These are phyloP conservation scores for Ensete glaucum DNA, from an alignment of 176 grass and related monocot genomes.

Conservation along the genomic window DNA sequence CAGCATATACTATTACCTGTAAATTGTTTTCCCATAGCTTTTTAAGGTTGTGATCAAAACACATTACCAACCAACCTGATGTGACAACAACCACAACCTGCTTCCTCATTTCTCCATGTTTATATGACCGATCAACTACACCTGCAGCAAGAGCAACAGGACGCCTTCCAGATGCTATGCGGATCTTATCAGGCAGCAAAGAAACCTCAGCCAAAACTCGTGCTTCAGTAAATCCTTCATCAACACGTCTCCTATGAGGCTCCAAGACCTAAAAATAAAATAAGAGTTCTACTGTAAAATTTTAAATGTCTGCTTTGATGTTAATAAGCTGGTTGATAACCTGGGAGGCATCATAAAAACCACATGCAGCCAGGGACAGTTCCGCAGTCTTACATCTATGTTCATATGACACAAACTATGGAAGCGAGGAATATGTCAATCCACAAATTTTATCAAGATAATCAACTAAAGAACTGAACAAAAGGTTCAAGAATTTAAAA, in stretches of 20 bases:
- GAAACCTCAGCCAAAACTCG: conserved; percentile 69
- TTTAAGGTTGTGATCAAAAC: conserved; percentile 97
- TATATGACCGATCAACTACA: conserved; percentile 59
- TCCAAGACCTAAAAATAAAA: conserved; percentile 31
- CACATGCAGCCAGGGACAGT: not conserved
- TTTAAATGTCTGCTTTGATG: not conserved
- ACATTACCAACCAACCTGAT: conserved; percentile 91
- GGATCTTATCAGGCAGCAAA: conserved; percentile 64
- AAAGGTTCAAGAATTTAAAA: not conserved
- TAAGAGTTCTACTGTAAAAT: not conserved
- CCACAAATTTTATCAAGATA: not conserved
- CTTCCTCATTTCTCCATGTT: conserved; percentile 37
- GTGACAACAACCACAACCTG: conserved; percentile 91
- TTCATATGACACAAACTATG: not conserved
- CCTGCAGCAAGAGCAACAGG: conserved; percentile 81
- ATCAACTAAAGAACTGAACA: not conserved
- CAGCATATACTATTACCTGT: conserved; percentile 26
- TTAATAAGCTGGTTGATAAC: not conserved
- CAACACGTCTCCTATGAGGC: conserved; percentile 37
- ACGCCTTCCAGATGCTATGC: conserved; percentile 58
- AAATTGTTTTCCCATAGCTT: conserved; percentile 93
- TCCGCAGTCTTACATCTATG: not conserved
- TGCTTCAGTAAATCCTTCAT: conserved; percentile 65
- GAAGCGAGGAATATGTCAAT: not conserved
- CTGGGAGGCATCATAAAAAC: not conserved